Conservation (phyloP, 2,329 filamentous ascomycete species). For the Phyllosticta paracitricarpa region DNA sequence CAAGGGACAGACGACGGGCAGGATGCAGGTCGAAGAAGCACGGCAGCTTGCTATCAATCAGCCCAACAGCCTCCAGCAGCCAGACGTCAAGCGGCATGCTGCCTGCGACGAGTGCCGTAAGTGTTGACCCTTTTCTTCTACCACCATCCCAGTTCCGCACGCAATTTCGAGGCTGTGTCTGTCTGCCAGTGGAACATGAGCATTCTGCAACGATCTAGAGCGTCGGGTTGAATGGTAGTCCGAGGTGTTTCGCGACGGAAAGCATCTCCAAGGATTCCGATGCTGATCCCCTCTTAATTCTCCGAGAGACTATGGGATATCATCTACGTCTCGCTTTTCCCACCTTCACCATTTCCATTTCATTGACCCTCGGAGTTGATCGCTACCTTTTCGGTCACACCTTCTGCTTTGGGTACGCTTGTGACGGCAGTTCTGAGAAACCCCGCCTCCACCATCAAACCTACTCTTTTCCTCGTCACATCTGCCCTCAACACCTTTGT, state of each 20-base stretch:
- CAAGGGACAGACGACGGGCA: background rate
- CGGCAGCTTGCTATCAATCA: background rate
- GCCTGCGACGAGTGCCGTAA: slow-evolving; percentile 35
- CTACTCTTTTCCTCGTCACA: background rate
- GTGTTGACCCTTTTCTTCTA: slow-evolving; percentile 12
- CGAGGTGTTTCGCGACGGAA: background rate
- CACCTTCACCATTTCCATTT: background rate
- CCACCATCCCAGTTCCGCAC: background rate
- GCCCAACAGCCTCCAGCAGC: background rate
- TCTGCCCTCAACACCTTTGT: background rate
- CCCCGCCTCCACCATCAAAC: background rate
- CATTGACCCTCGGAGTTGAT: background rate
- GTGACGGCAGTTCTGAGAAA: background rate
- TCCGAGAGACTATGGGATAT: background rate
- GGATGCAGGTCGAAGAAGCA: background rate
- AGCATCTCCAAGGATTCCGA: background rate
- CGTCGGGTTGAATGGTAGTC: background rate
- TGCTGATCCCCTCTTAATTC: background rate
- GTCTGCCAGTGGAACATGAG: background rate
- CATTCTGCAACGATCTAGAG: background rate
- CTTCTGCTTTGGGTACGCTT: background rate
- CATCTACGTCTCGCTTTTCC: background rate
- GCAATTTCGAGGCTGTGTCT: background rate
- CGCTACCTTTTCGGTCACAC: background rate
- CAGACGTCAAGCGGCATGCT: slow-evolving; percentile 20